A percentile compares a stretch with the other conserved stretches of the same genome.
Evolutionary conservation across 2,329 filamentous ascomycete species (phyloP).

Genomic region (Colletotrichum filicis): DNA sequence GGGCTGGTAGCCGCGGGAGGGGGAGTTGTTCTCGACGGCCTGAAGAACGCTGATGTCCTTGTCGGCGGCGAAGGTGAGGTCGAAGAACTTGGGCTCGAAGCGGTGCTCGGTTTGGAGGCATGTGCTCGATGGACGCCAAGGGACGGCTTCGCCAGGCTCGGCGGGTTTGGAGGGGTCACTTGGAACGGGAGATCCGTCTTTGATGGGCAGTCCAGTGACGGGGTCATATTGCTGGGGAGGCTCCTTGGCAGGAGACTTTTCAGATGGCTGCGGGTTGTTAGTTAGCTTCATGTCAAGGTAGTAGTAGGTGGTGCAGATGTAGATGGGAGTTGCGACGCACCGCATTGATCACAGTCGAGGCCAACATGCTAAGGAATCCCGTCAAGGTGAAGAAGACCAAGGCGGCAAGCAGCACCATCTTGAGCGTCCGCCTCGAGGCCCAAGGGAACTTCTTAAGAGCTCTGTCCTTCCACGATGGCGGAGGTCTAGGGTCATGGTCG

Average conservation of each 20-base stretch:
- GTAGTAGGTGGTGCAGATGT: neutral
- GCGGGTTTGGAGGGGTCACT: constrained; percentile 6
- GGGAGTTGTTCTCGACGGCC: constrained; percentile 40
- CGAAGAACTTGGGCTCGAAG: constrained; percentile 40
- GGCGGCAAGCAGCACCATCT: constrained; percentile 44
- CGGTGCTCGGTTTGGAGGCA: constrained; percentile 38
- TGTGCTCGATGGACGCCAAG: constrained; percentile 17
- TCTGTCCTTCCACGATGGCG: constrained; percentile 41
- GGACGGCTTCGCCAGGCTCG: constrained; percentile 10
- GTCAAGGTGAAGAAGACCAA: constrained; percentile 47
- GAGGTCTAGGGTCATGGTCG: constrained; percentile 3
- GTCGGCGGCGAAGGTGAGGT: constrained; percentile 47
- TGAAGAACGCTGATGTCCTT: constrained; percentile 55
- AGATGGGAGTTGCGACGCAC: constrained; percentile 41
- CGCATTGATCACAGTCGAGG: constrained; percentile 38
- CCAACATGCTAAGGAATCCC: constrained; percentile 41
- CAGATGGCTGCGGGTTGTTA: neutral
- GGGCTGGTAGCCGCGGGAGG: constrained; percentile 43
- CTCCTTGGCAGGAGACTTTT: constrained; percentile 17
- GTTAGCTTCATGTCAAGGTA: neutral
- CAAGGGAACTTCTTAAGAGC: constrained; percentile 25
- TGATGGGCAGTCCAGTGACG: constrained; percentile 29
- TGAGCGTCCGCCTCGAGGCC: constrained; percentile 42
- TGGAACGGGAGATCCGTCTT: constrained; percentile 13
- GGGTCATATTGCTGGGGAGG: constrained; percentile 23